phyloP scores from a whole-genome alignment of 2,329 filamentous ascomycete species.

The Claviceps pusilla region DNA sequence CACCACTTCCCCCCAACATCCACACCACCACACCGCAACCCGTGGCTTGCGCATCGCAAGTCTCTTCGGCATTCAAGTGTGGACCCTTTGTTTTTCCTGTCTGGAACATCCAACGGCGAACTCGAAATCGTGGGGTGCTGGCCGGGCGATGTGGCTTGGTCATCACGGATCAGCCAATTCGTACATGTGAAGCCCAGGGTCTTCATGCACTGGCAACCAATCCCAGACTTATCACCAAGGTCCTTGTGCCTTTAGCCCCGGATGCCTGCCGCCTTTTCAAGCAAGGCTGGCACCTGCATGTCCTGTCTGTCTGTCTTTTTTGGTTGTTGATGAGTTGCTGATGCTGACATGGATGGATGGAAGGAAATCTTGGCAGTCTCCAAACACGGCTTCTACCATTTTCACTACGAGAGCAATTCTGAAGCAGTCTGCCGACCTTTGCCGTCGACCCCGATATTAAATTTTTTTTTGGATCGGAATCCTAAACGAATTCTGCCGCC shows the following conservation, averaged over 20 bases:
- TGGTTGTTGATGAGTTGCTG: too few species aligned
- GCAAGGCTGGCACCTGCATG: neutral
- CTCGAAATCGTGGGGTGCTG: neutral
- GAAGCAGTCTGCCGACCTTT: neutral
- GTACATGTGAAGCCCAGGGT: neutral
- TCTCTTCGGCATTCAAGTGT: neutral
- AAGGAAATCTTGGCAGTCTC: too few species aligned
- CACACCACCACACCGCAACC: neutral
- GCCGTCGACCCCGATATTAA: neutral
- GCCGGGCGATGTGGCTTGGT: neutral
- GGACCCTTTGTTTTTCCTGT: too few species aligned
- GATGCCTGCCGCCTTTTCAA: neutral
- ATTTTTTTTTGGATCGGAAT: neutral
- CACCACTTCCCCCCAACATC: neutral
- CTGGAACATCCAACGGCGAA: neutral
- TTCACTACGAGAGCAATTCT: neutral
- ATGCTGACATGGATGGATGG: too few species aligned
- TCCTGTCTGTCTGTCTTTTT: neutral
- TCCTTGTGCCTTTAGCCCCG: neutral
- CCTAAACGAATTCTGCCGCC: neutral
- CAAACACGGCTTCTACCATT: too few species aligned
- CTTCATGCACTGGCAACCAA: neutral
- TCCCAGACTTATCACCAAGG: neutral
- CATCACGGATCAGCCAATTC: neutral
- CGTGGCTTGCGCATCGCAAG: neutral